phyloP scores from a whole-genome alignment of 257 asterid species.

The Sherardia arvensis region DNA sequence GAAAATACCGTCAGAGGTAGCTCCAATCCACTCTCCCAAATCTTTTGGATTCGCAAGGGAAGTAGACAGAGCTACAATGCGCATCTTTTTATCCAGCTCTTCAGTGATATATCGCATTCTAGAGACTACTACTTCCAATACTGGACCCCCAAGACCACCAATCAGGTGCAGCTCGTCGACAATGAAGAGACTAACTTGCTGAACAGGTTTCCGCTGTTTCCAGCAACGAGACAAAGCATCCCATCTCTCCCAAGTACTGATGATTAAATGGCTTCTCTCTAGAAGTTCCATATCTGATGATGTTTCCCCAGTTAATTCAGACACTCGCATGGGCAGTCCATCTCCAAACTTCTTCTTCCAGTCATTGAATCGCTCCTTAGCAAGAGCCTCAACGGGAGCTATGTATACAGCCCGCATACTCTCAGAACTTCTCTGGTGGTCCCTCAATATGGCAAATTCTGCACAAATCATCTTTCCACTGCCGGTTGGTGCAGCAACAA shows the following conservation, averaged over 20 bases:
- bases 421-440: conserved; percentile 28
- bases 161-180: conserved; percentile 35
- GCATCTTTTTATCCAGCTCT: conserved; percentile 26
- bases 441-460: conserved; percentile 35
- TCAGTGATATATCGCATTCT: conserved; percentile 32
- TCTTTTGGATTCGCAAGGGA: conserved; percentile 41
- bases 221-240: conserved; percentile 38
- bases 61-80: conserved; percentile 30
- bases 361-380: conserved; percentile 27
- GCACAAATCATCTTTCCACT: conserved; percentile 41
- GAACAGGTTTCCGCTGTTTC: conserved; percentile 33
- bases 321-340: conserved; percentile 31
- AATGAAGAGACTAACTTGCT: conserved; percentile 33
- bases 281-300: conserved; percentile 29
- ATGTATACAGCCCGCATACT: conserved; percentile 35
- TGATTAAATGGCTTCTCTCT: conserved; percentile 29
- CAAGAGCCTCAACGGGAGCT: conserved; percentile 41
- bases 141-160: conserved; percentile 36
- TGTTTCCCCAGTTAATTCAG: conserved; percentile 35
- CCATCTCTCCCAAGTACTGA: conserved; percentile 41
- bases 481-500: conserved; percentile 43
- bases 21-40: conserved; percentile 44
- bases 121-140: conserved; percentile 34
- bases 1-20: conserved; percentile 39
- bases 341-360: conserved; percentile 36